Evolutionary conservation across 139 green algal genomes (phyloP), one percentile per base, ranked within the genome.

Genomic region (Chlorella sp.): DNA sequence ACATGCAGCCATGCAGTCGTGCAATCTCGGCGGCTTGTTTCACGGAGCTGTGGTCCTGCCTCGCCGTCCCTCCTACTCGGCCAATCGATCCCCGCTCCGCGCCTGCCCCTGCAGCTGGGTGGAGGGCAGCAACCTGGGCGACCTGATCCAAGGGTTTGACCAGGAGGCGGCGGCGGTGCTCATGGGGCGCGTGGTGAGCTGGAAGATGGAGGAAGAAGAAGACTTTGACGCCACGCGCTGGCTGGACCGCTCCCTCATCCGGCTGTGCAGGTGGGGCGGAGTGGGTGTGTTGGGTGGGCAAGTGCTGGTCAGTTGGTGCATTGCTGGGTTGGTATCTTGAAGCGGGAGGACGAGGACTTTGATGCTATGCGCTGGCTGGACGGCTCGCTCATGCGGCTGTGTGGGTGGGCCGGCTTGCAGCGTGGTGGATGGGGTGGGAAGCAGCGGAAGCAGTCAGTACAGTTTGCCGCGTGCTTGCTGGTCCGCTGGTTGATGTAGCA

Each of bases 181-280:
- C 34, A 93, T 99, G 80, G 96, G 94, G 13, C 91, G 94, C 4
- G 89, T 97, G 80, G 92, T 92, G 20, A 93, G 58, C 77, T 51
- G 38, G 22, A 84, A 84, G 64, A 98, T 98, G 94, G 95, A 98
- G 87, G 92, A 84, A 19, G 93, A 99, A 91, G 96, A 99, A 54
- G 97, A 99, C 80, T 99, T 99, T 92, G 96, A 99, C 80, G 92
- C 96, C 30, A 99, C 96, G 2, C 91, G 97, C 38, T 99, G 96
- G 94, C 89, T 99, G 60, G 94, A 97, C 87, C 81, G 94, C 44
- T 93, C 88, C 30, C 90, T 97, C 60, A 94, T 94, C 73, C 70
- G 88, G 8, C 80, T 93, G 44, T 84, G 64, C 79, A 84, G 79
- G 79, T 84, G 36, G 44, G 44, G 24, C 3, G 73, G 28, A 28